These are phyloP conservation scores for Mycena sanguinolenta DNA, from an alignment of 768 basidiomycete genomes.

Conservation along the genomic window DNA sequence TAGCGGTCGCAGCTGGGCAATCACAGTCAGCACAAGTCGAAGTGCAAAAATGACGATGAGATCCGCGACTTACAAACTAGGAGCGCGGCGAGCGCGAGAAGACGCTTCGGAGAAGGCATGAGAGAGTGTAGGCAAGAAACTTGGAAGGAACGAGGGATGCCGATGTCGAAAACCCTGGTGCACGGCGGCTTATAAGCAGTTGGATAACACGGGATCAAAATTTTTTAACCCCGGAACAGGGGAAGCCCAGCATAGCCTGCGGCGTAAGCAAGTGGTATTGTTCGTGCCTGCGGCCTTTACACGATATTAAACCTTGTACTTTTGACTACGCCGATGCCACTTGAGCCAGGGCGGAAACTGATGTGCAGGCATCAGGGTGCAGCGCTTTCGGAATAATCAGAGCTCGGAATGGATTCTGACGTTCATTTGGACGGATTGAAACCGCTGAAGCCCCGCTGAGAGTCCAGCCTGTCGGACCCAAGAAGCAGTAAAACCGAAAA, in stretches of 20 bases:
- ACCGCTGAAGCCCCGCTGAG: constrained; percentile 3
- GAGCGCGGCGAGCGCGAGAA: constrained; percentile 32
- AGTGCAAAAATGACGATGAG: background rate
- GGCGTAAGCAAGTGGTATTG: constrained; percentile 21
- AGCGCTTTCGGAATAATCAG: background rate
- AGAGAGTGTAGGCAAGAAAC: background rate
- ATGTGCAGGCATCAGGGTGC: background rate
- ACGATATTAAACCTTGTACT: constrained; percentile 29
- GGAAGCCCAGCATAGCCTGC: constrained; percentile 7
- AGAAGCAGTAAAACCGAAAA: too few relatives aligned
- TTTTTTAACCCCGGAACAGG: constrained; percentile 9
- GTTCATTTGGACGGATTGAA: constrained; percentile 17
- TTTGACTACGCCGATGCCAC: constrained; percentile 30
- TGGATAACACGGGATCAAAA: background rate
- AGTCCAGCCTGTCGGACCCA: background rate
- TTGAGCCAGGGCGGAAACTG: constrained; percentile 18
- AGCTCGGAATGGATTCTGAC: background rate
- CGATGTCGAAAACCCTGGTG: background rate
- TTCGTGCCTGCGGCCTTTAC: constrained; percentile 33
- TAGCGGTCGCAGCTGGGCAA: constrained; percentile 37
- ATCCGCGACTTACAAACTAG: constrained; percentile 26
- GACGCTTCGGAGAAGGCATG: constrained; percentile 34
- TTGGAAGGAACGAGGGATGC: constrained; percentile 5
- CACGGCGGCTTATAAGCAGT: constrained; percentile 15
- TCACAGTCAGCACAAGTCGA: background rate